A percentile compares a stretch with the other conserved stretches of the same genome.
These are phyloP conservation scores for Parastagonospora avenae DNA, from an alignment of 2,329 filamentous ascomycete genomes.

Conservation along the genomic window DNA sequence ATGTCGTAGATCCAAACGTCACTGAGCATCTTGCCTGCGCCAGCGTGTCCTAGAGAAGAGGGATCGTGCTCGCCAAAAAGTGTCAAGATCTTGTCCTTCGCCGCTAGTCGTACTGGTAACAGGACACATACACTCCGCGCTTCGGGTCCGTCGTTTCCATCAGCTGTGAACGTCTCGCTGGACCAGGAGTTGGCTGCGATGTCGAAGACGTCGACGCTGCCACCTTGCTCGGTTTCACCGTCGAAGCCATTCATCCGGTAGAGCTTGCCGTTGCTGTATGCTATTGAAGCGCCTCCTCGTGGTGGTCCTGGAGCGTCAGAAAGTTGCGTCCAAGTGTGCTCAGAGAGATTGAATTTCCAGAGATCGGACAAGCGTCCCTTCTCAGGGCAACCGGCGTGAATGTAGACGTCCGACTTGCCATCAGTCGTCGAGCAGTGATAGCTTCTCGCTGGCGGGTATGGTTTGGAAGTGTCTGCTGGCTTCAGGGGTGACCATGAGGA, in stretches of 20 bases:
- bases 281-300: slow-evolving; percentile 71
- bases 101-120: slow-evolving; percentile 47
- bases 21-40: slow-evolving; percentile 61
- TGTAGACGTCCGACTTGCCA: slow-evolving; percentile 70
- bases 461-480: slow-evolving; percentile 55
- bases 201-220: slow-evolving; percentile 68
- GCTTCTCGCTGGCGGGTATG: slow-evolving; percentile 69
- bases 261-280: slow-evolving; percentile 66
- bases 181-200: slow-evolving; percentile 49
- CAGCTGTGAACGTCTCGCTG: slow-evolving; percentile 44
- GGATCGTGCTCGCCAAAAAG: slow-evolving; percentile 62
- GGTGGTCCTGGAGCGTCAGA: slow-evolving; percentile 69
- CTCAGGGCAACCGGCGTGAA: slow-evolving; percentile 77
- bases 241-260: slow-evolving; percentile 85
- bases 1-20: slow-evolving; percentile 58
- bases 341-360: slow-evolving; percentile 76
- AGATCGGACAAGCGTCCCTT: slow-evolving; percentile 69
- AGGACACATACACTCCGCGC: slow-evolving; percentile 58
- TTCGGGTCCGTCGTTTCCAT: slow-evolving; percentile 54
- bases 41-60: slow-evolving; percentile 58
- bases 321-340: slow-evolving; percentile 69
- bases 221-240: slow-evolving; percentile 71
- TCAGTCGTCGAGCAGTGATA: slow-evolving; percentile 71
- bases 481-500: slow-evolving; percentile 68
- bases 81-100: slow-evolving; percentile 52